Percentiles rank a stretch among this genome's conserved stretches.
Conservation (phyloP, 1,284 basidiomycete species). For the Trichosporon inkin region DNA sequence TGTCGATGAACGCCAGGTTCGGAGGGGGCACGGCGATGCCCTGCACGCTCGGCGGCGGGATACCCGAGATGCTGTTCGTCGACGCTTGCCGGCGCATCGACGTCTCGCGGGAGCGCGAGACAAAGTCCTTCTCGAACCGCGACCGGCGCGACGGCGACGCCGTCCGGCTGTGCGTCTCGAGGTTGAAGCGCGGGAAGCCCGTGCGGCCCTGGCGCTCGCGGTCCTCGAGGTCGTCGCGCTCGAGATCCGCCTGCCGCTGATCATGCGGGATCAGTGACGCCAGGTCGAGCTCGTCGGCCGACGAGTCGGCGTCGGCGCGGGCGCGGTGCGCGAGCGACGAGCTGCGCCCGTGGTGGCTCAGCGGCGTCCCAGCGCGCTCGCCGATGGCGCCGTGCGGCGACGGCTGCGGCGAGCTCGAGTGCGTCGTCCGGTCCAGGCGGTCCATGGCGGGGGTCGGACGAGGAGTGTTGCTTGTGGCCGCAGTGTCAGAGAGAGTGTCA, state of each 20-base stretch:
- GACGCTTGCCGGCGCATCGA: slow-evolving; percentile 23
- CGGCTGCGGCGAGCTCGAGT: slow-evolving; percentile 18
- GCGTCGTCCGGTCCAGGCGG: slow-evolving; percentile 11
- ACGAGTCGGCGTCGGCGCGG: slow-evolving; percentile 5
- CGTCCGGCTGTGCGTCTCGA: not conserved
- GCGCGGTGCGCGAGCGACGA: slow-evolving; percentile 8
- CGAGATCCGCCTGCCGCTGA: slow-evolving; percentile 26
- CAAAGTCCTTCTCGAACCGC: not conserved
- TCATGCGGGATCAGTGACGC: slow-evolving; percentile 27
- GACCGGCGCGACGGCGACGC: not conserved
- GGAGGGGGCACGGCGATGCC: not conserved
- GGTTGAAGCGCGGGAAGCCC: slow-evolving; percentile 3
- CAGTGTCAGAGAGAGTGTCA: not conserved
- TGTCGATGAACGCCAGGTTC: slow-evolving; percentile 15
- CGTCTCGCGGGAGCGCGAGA: slow-evolving; percentile 15
- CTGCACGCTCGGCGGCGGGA: not conserved
- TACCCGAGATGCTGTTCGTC: slow-evolving; percentile 9
- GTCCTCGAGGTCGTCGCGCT: slow-evolving; percentile 13
- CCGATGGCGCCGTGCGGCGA: slow-evolving; percentile 29
- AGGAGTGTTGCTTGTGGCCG: not conserved
- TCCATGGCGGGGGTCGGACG: slow-evolving; percentile 11
- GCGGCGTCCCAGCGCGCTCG: slow-evolving; percentile 14
- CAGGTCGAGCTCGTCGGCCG: slow-evolving; percentile 27
- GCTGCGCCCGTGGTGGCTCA: not conserved
- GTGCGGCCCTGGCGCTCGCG: not conserved